phyloP scores from a whole-genome alignment of 163 green algal species.

The Scenedesmus sp. region DNA sequence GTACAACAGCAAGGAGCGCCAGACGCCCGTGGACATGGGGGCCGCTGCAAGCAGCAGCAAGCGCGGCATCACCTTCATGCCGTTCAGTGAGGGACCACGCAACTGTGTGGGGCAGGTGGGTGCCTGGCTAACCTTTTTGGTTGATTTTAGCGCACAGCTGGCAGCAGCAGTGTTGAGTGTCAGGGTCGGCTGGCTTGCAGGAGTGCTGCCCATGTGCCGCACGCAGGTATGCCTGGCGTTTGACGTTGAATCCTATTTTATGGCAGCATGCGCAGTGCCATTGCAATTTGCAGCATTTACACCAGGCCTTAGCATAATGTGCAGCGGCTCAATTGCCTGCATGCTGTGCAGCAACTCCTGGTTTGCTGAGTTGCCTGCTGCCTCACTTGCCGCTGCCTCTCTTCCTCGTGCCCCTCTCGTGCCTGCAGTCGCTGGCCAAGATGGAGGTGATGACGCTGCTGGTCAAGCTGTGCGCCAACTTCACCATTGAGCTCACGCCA shows the following conservation, averaged over 20 bases:
- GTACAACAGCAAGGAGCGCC: constrained; percentile 42
- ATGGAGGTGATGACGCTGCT: constrained; percentile 69
- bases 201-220: too few relatives aligned
- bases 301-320: too few relatives aligned
- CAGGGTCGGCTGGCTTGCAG: background rate
- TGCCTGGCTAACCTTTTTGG: background rate
- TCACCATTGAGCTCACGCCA: constrained; percentile 45
- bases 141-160: background rate
- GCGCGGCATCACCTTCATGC: constrained; percentile 66
- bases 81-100: constrained; percentile 70
- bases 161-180: background rate
- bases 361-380: background rate
- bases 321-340: too few relatives aligned
- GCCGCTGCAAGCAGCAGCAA: constrained; percentile 16
- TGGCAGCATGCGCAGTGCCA: background rate
- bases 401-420: background rate
- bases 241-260: background rate
- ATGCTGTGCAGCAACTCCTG: background rate
- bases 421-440: constrained; percentile 69
- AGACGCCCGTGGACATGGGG: background rate
- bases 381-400: background rate
- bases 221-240: background rate
- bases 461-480: constrained; percentile 59
- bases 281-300: too few relatives aligned
- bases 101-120: constrained; percentile 68